Evolutionary conservation across 495 filamentous ascomycete species (phyloP).

Genomic region (Tuber calosporum): DNA sequence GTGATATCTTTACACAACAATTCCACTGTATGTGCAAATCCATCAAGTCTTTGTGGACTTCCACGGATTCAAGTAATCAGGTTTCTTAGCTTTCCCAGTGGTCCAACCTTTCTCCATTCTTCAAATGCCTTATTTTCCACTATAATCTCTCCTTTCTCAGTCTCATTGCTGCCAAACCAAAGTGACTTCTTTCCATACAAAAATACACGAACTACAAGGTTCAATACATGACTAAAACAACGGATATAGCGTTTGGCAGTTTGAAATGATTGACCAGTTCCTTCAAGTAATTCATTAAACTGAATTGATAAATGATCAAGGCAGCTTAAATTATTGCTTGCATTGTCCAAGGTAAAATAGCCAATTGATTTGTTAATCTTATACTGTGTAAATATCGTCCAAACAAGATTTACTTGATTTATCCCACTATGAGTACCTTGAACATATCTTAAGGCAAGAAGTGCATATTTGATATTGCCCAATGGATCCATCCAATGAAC

Average conservation of each 20-base stretch:
- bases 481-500: not conserved
- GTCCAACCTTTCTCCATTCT: not conserved
- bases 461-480: not conserved
- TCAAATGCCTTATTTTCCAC: not conserved
- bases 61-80: not conserved
- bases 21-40: not conserved
- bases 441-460: not conserved
- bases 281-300: too few species aligned
- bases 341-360: constrained; percentile 15
- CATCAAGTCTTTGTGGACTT: not conserved
- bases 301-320: too few species aligned
- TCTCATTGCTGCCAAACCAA: not conserved
- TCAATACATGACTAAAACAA: not conserved
- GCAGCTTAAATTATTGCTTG: not conserved
- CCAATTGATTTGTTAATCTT: constrained; percentile 7
- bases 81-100: constrained; percentile 1
- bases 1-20: constrained; percentile 1
- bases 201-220: not conserved
- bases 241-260: not conserved
- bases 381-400: constrained; percentile 4
- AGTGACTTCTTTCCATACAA: not conserved
- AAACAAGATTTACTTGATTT: constrained; percentile 1
- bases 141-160: not conserved
- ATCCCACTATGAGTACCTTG: not conserved
- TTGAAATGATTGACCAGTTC: too few species aligned